These are phyloP conservation scores for Xylaria telfairii DNA, from an alignment of 495 filamentous ascomycete genomes.

Conservation along the genomic window DNA sequence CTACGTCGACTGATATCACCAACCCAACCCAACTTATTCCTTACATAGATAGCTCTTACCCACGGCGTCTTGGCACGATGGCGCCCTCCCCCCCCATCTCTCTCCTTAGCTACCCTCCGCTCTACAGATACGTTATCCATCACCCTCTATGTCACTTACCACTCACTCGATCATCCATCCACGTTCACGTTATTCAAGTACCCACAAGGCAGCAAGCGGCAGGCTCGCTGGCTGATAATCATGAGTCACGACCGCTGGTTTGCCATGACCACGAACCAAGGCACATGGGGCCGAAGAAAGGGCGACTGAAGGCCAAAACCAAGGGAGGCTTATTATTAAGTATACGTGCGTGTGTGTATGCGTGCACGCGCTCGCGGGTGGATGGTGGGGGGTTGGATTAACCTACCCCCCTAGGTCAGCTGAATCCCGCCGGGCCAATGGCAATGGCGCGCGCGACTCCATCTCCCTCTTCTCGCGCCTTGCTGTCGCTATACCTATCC, in stretches of 20 bases:
- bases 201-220: neutral
- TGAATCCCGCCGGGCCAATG: slow-evolving; percentile 3
- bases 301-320: neutral
- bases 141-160: neutral
- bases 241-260: neutral
- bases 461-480: neutral
- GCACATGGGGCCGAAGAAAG: slow-evolving; percentile 10
- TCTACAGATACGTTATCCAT: neutral
- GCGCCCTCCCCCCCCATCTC: neutral
- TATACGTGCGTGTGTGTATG: neutral
- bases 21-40: neutral
- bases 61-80: neutral
- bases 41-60: neutral
- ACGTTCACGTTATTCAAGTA: neutral
- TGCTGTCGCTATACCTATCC: neutral
- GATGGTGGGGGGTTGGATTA: neutral
- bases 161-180: neutral
- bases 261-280: neutral
- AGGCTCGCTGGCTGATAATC: neutral
- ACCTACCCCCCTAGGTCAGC: slow-evolving; percentile 5
- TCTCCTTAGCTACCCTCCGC: neutral
- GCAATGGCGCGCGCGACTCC: neutral
- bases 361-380: neutral
- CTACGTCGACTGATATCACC: neutral
- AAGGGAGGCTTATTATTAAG: neutral